Base-by-base conservation (phyloP, 371 early-diverging fungal genomes). In the Syncephalastrum contaminatum region DNA sequence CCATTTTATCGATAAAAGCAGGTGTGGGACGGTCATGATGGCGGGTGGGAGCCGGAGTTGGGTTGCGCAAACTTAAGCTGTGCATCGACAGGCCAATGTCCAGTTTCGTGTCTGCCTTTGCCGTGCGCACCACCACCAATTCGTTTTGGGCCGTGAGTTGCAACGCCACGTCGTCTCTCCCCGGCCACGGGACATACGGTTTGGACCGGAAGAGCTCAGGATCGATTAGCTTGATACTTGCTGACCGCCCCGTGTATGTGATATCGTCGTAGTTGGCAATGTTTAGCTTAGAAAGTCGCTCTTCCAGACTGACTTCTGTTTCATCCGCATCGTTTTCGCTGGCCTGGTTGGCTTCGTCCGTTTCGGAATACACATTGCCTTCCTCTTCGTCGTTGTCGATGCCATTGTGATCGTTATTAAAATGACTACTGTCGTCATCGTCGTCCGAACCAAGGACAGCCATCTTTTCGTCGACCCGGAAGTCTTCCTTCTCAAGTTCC, bases 171-270 rank as follows among this genome's bases (percentile, higher is more conserved):
- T 73, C 63, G 27, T 74, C 56, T 51, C 73, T 52, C 27, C 76
- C 80, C 20, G 76, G 80, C 64, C 68, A 69, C 12, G 53, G 63
- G 21, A 75, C 53, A 47, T 55, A 66, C 0, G 74, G 39, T 24
- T 72, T 64, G 5, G 62, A 56, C 58, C 72, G 72, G n/a, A 76
- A 76, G 4, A 80, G 25, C 20, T 58, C 58, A 20, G 68, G 49
- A 27, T 73, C 67, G 5, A 73, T 25, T 8, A 72, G 48, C 27
- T 69, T 64, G 4, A 74, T 40, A 27, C 76, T 73, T 46, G 80
- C 76, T 10, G 76, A 75, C 22, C 61, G 54, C 0, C 80, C 80
- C 3, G 73, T 64, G 42, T 80, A 80, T 51, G 70, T 75, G 18
- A 75, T 66, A 4, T 70, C 53, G 25, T 75, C 76, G 51, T 75